Evolutionary conservation across 768 basidiomycete genomes (phyloP), one percentile per base, ranked within the genome.

Genomic region (Termitomyces sp.): DNA sequence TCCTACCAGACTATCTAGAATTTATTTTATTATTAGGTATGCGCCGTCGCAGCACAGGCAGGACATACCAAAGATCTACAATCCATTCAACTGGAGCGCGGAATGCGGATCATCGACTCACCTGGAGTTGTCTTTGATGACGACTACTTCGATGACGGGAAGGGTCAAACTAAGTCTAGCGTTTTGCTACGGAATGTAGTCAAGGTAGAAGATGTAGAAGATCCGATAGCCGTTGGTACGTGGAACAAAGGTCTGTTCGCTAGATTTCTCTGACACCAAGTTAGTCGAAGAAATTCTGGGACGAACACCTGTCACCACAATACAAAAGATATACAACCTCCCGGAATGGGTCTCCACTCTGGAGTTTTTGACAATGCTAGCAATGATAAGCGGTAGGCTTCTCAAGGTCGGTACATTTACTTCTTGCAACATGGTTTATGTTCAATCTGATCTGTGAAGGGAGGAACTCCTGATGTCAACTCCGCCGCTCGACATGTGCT

Each of bases 61-160:
- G 96, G 96, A 3, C 93, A 94, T 65, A 98, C 96, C 7, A 90
- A 91, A 57, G 89, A 92, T 28, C 75, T 97, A 17, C 95, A 99
- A 71, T 91, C 90, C 7, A 74, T 98, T 5, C 91, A 92, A 59
- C 78, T 99, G 3, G 96, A 98, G 69, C 90, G 94, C 43, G 94
- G 94, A 0, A 80, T 99, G 66, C 85, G 88, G 55, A 87, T 98
- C 35, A 80, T 98, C 6, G 97, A 98, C 71, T 98, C 94, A 37
- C 96, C 97, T 0, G 97, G 96, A 59, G 94, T 98, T n/a, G 90
- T 99, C 2, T 92, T 97, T 62, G 92, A 94, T 58, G 91, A 89
- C 55, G 79, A 85, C 47, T 67, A 77, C 47, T 67, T 66, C 55
- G 67, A 69, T 37, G 71, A 77, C 49, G 70, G 67, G 35, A 80